Evolutionary conservation across 1,284 basidiomycete species (phyloP), one percentile per base, ranked within the genome.

Genomic region (Inonotus hispidus): DNA sequence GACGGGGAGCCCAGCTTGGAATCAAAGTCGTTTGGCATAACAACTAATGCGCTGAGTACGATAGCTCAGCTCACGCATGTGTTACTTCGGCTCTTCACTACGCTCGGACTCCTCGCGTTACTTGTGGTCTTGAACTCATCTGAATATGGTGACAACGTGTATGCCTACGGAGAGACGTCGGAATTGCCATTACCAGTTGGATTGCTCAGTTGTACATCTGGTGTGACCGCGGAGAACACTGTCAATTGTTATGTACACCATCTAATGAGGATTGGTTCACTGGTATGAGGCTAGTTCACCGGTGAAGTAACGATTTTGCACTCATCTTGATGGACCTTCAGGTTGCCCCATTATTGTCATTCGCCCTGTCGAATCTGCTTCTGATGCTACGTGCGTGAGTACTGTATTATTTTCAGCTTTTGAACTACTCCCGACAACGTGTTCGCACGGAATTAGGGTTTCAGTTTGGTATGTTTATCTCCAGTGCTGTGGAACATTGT

Each of bases 351-450:
- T 52, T 60, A 5, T 14, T 47, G 23, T 35, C 52, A 2, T 49
- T 54, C 25, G 50, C 53, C 8, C 25, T 60, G 16, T 53, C 52
- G 46, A 60, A 54, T 16, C n/a, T 55, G 5, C 41, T 60, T 16
- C 39, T 55, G 37, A 21, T 37, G n/a, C 39, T 60, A 32, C 52
- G 59, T 37, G 46, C 47, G 59, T 60, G 23, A 54, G 59, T 16
- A 32, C 32, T 14, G 10, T 23, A 21, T 16, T 39, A 11, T 7
- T 21, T 13, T 11, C 21, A 7, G 21, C 25, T 8, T 5, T 43
- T 6, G n/a, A 39, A 54, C 29, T 53, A 25, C 14, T 32, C n/a
- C 25, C 25, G 13, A 29, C 32, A 32, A 32, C 32, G 8, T 32
- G 10, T 7, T 14, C 16, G 2, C 23, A 13, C 16, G 29, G 16